Percentiles rank a stretch among this genome's conserved stretches.
Conservation (phyloP, 208 protist species). For the Trypanosoma boissoni region DNA sequence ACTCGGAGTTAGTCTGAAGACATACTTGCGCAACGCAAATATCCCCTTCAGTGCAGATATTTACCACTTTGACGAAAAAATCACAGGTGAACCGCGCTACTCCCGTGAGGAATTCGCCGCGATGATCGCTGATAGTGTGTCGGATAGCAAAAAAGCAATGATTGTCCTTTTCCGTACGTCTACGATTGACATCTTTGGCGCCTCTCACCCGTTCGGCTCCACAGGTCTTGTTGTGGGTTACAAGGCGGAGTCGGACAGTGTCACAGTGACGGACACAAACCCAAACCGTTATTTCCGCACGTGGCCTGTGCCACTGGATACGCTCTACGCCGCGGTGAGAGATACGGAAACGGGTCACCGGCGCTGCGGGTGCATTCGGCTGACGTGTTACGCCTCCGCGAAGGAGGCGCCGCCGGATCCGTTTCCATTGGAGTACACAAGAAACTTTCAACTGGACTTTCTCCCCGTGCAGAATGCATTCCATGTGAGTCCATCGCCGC, state of each 20-base stretch:
- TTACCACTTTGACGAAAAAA: slow-evolving; percentile 57
- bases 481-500: slow-evolving; percentile 78
- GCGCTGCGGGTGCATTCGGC: slow-evolving; percentile 50
- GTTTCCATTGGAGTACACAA: slow-evolving; percentile 45
- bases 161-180: slow-evolving; percentile 60
- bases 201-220: slow-evolving; percentile 63
- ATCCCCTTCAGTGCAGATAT: slow-evolving; percentile 36
- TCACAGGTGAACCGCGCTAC: slow-evolving; percentile 28
- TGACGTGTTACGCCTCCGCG: slow-evolving; percentile 26
- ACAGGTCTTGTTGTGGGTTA: slow-evolving; percentile 67
- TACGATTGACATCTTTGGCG: slow-evolving; percentile 63
- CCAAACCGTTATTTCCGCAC: slow-evolving; percentile 76
- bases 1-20: slow-evolving; percentile 60
- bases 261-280: slow-evolving; percentile 66
- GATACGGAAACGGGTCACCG: slow-evolving; percentile 61
- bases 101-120: slow-evolving; percentile 42
- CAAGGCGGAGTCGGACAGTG: slow-evolving; percentile 42
- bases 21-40: slow-evolving; percentile 47
- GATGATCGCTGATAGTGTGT: slow-evolving; percentile 34
- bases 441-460: slow-evolving; percentile 52
- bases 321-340: slow-evolving; percentile 52
- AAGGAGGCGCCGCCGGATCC: slow-evolving; percentile 7
- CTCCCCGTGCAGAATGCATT: slow-evolving; percentile 83
- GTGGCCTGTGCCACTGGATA: slow-evolving; percentile 58
- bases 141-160: slow-evolving; percentile 33